Base-by-base conservation (phyloP, 352 stramenopile genomes). In the Phytophthora chlamydospora region DNA sequence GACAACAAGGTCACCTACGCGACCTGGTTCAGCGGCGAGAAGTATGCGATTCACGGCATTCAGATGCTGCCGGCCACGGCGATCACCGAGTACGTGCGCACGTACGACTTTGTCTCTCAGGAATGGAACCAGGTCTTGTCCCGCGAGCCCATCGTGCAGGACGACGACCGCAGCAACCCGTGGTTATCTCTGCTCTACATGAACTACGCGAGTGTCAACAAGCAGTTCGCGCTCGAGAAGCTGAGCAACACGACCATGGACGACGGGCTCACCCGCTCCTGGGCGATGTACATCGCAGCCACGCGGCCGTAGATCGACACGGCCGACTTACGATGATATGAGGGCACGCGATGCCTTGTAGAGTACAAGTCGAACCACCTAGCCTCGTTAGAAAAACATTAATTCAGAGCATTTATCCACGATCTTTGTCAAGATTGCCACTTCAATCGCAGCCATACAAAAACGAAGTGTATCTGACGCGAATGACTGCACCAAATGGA, bases 111-210 rank as follows among this genome's bases (percentile, higher is more conserved):
- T 52, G 79, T 91, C 13, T 53, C 50, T 41, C 68, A 85, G 54
- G 77, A 85, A 62, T 85, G 76, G 79, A 55, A 80, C 52, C 47
- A 78, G 13, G 55, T 89, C 9, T 48, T 89, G 32, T 68, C 66
- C 24, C 70, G 73, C 21, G 56, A 75, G 14, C 9, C 67, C 12
- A 71, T 80, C 24, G 69, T 89, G 7, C 52, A 59, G 11, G 72
- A 73, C 24, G 62, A 75, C 32, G 53, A 80, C 12, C 35, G 62
- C 29, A 66, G 51, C 6, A 93, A 91, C 54, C 71, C 85, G 57
- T 93, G 85, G 85, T 67, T 90, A n/a, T 91, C 80, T 35, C 66
- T 93, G 38, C 65, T 93, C 17, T 89, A 86, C 53, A 74, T 80
- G 70, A 93, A 91, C 60, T 93, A 93, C 60, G 85, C 85, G 35